Conservation (phyloP, 2,329 filamentous ascomycete genomes). For the Hypoxylon sp. region DNA sequence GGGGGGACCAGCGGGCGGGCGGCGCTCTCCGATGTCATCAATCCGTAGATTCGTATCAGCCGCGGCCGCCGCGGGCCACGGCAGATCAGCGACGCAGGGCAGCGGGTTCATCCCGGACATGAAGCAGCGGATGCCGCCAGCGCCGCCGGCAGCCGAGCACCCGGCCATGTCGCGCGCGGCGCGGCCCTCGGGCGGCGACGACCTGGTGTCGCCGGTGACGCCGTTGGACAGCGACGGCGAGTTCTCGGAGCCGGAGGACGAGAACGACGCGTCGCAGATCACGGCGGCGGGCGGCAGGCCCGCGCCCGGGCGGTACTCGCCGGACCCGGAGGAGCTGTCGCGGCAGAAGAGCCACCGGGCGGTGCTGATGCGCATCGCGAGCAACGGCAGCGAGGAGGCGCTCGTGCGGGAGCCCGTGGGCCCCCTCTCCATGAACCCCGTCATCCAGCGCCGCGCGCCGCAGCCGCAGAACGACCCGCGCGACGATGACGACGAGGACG, state of each 20-base stretch:
- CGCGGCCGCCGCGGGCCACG: neutral
- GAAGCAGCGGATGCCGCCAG: conserved; percentile 10
- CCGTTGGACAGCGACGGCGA: conserved; percentile 10
- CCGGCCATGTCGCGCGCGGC: conserved; percentile 22
- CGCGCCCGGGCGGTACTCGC: neutral
- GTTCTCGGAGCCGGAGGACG: neutral
- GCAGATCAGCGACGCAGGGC: neutral
- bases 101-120: conserved; percentile 12
- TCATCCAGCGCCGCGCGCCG: neutral
- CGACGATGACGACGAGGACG: neutral
- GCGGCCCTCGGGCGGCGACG: conserved; percentile 12
- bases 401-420: neutral
- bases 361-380: conserved; percentile 24
- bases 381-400: neutral
- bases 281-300: neutral
- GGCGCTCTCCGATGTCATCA: neutral
- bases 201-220: conserved; percentile 21
- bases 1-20: neutral
- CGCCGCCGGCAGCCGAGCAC: conserved; percentile 6
- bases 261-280: no score
- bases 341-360: conserved; percentile 22
- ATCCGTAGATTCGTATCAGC: conserved; percentile 9
- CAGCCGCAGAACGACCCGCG: neutral
- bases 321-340: neutral
- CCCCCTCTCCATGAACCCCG: conserved; percentile 3